phyloP scores from a whole-genome alignment of 331 rosid genomes.

The Dryas integrifolia region DNA sequence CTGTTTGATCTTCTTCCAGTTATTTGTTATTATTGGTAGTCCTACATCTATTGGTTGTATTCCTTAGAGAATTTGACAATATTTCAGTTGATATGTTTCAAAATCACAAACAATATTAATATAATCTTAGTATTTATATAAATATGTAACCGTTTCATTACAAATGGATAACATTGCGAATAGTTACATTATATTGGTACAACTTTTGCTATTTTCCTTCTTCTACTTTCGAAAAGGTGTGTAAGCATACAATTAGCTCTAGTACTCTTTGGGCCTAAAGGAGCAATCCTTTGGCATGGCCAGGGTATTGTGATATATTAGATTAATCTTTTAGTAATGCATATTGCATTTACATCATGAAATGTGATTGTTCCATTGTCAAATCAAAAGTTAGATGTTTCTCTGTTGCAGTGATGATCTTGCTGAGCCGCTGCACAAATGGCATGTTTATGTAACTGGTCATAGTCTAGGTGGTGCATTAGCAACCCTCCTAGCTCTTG shows the following conservation, averaged over 20 bases:
- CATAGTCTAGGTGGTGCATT: constrained; percentile 98
- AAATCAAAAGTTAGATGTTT: background rate
- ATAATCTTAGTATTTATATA: background rate
- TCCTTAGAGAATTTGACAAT: background rate
- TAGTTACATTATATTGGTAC: background rate
- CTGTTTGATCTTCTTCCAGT: background rate
- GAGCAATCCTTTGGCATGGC: background rate
- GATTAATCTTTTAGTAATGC: background rate
- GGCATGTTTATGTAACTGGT: constrained; percentile 91
- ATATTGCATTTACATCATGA: background rate
- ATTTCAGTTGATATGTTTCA: background rate
- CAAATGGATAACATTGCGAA: background rate
- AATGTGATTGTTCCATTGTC: background rate
- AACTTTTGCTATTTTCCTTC: background rate
- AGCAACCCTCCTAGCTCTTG: constrained; percentile 94
- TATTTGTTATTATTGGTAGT: background rate
- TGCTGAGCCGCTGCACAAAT: constrained; percentile 50
- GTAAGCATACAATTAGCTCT: background rate
- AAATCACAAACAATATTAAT: background rate
- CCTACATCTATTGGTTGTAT: background rate
- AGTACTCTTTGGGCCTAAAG: background rate
- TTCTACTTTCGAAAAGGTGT: background rate
- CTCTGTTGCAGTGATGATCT: constrained; percentile 59
- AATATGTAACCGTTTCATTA: background rate
- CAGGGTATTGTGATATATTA: background rate